These are phyloP conservation scores for Lipomyces starkeyi DNA, from an alignment of 805 yeast species.

Conservation along the genomic window DNA sequence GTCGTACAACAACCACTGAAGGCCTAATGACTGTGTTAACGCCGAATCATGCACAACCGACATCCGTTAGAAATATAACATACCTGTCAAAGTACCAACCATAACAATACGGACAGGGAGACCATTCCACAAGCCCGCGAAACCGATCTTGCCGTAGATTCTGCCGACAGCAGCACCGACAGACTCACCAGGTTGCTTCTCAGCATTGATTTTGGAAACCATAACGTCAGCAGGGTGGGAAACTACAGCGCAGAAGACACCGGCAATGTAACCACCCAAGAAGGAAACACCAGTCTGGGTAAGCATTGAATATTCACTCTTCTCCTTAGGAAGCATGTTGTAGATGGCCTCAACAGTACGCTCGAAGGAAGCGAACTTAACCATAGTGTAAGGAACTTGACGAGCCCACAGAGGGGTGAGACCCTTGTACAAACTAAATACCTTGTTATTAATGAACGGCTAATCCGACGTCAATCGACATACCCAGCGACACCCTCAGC, in stretches of 20 bases:
- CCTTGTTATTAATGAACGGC: background rate
- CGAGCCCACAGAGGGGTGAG: constrained; percentile 92
- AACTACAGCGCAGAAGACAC: constrained; percentile 92
- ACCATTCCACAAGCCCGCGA: constrained; percentile 93
- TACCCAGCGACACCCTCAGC: constrained; percentile 66
- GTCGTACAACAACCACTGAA: constrained; percentile 97
- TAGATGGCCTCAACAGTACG: constrained; percentile 85
- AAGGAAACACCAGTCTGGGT: constrained; percentile 95
- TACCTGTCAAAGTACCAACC: constrained; percentile 93
- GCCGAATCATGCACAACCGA: background rate
- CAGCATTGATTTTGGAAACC: constrained; percentile 90
- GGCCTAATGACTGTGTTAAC: constrained; percentile 48
- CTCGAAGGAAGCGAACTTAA: constrained; percentile 93
- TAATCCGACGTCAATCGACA: background rate
- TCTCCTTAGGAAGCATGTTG: constrained; percentile 70
- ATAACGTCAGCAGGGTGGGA: constrained; percentile 99
- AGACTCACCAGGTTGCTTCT: constrained; percentile 67
- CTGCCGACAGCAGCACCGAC: constrained; percentile 69
- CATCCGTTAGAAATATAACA: background rate
- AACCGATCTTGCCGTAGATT: constrained; percentile 84
- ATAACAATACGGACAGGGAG: constrained; percentile 90
- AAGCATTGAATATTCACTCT: constrained; percentile 67
- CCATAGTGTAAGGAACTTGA: constrained; percentile 99
- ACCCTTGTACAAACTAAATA: constrained; percentile 74
- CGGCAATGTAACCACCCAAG: constrained; percentile 95